Base-by-base conservation (phyloP, 208 protist genomes). In the Leishmania braziliensis region DNA sequence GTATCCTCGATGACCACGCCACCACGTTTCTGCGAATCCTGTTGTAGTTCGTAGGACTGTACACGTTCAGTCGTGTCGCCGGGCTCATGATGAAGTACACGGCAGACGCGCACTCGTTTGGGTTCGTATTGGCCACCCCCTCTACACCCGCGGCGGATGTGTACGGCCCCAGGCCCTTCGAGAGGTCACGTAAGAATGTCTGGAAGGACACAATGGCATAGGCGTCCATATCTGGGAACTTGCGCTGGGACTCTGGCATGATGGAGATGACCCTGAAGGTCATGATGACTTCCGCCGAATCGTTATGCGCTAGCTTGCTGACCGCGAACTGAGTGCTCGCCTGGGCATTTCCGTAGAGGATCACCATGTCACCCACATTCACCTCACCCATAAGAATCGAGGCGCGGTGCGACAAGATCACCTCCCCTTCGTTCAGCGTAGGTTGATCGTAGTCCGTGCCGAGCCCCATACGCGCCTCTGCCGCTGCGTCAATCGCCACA, bases 51-150 rank as follows among this genome's bases (percentile, higher is more conserved):
- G 80, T 79, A 43, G 53, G 81, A 53, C 68, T 69, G 84, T 95
- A 97, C 16, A 75, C 46, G 39, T 76, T 75, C 63, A 91, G 81
- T 39, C 82, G 60, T 3, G 78, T 62, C 14, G 16, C 26, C 48
- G 88, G 86, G 12, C 84, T 75, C 56, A 96, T 70, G 79, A 89
- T 93, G 73, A 96, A 91, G 77, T 89, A 83, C 54, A 90, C 86
- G 4, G 54, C 79, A 4, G 85, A 85, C 9, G 90, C 90, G 79
- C 83, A 90, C 16, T 75, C 60, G 36, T 78, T 72, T 29, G 86
- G 69, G 63, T 87, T 39, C 2, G 74, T 74, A 14, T 74, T n/a
- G n/a, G 77, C 71, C n/a, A 96, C 51, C 29, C 29, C 29, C n/a
- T 68, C 69, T 3, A 60, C 66, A 4, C 78, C 72, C 3, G 33